Percentiles rank a stretch among this genome's conserved stretches.
These are phyloP conservation scores for Stylosanthes scabra DNA, from an alignment of 331 rosid genomes.

Conservation along the genomic window DNA sequence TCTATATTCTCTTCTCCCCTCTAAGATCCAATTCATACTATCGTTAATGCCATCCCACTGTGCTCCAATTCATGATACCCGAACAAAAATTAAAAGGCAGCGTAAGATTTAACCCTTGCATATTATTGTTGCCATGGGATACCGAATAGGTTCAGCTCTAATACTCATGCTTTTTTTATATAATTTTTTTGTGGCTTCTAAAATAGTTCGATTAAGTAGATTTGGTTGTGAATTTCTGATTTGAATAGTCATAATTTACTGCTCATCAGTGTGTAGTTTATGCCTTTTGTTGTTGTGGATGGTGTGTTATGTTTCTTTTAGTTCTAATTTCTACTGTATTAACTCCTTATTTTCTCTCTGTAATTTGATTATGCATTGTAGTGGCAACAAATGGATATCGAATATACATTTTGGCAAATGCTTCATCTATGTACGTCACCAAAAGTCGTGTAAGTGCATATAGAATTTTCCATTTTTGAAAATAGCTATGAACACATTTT, in stretches of 20 bases:
- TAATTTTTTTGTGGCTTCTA: neutral
- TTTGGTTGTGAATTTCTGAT: conserved; percentile 25
- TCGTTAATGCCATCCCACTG: conserved; percentile 14
- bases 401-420: conserved; percentile 99
- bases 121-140: conserved; percentile 6
- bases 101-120: neutral
- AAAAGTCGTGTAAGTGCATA: conserved; percentile 94
- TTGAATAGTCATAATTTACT: conserved; percentile 2
- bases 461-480: conserved; percentile 18
- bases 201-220: neutral
- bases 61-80: neutral
- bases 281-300: neutral
- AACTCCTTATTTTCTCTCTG: conserved; percentile 15
- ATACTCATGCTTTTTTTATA: neutral
- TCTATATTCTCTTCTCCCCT: neutral
- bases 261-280: neutral
- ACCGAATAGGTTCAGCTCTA: conserved; percentile 22
- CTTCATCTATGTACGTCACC: conserved; percentile 98
- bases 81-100: neutral
- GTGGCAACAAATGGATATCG: conserved; percentile 99
- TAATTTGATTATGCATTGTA: conserved; percentile 52
- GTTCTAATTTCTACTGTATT: conserved; percentile 15
- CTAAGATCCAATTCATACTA: conserved; percentile 30
- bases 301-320: neutral
- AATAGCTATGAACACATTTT: neutral